Evolutionary conservation across 169 alveolate genomes (phyloP), one percentile per base, ranked within the genome.

Genomic region (Nephromyces sp.): DNA sequence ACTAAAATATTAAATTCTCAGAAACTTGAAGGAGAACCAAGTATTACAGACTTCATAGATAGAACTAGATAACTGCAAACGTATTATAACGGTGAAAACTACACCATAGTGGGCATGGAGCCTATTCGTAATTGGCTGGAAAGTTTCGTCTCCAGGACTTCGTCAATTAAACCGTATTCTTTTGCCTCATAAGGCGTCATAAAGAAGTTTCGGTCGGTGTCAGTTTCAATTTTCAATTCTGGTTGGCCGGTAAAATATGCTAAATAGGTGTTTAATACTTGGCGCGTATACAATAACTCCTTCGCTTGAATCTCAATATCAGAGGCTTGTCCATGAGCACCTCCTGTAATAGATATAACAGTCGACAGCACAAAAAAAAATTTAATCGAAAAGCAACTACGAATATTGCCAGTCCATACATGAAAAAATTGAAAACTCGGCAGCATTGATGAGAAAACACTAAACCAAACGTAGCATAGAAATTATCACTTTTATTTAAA

Each of bases 291-390:
- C 27, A 89, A 84, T 22, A 89, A 87, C 71, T 89, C 94, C 69
- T 87, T 89, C 21, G 93, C 92, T 78, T 89, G 94, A 34, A 89
- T 89, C 70, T 89, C 93, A 15, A 89, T 87, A 81, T 89, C 94
- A 32, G 87, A 86, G 6, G 93, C 93, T 64, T 89, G 93, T 2
- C 92, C 92, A 34, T 77, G 91, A 6, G 92, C 92, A 61, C 90
- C 89, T 3, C 57, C 57, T 43, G 57, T 43, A 15, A 43, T 15
- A 43, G n/a, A 43, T 15, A 24, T 34, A 22, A 24, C 24, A 72
- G 15, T 53, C n/a, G 73, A 1, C n/a, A n/a, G n/a, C n/a, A n/a
- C n/a, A n/a, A n/a, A n/a, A n/a, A n/a, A n/a, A n/a, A n/a, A n/a
- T n/a, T 43, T 43, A 43, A 15, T 15, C 25, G 57, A 43, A 43